These are phyloP conservation scores for Vinca major DNA, from an alignment of 305 asterid species.

Conservation along the genomic window DNA sequence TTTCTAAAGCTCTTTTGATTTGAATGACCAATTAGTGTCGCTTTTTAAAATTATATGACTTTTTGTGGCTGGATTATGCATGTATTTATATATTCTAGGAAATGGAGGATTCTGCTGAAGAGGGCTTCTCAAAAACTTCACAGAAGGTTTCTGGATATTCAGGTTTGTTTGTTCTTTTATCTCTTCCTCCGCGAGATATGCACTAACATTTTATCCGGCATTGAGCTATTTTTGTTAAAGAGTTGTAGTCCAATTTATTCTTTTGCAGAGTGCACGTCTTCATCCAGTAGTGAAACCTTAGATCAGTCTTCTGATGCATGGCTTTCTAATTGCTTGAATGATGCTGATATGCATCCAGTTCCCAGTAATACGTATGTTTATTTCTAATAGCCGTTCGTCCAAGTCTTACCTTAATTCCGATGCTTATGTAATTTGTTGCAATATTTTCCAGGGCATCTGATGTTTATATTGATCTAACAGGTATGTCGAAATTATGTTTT, in stretches of 20 bases:
- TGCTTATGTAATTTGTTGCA: not conserved
- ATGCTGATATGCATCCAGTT: conserved; percentile 20
- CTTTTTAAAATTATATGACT: not conserved
- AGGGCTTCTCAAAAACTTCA: conserved; percentile 18
- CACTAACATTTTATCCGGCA: not conserved
- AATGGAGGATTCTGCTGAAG: conserved; percentile 17
- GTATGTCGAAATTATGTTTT: conserved; percentile 10
- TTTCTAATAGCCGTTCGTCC: not conserved
- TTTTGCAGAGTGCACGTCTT: conserved; percentile 21
- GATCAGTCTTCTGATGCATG: conserved; percentile 33
- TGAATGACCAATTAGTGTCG: not conserved
- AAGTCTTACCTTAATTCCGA: not conserved
- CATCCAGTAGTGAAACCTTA: conserved; percentile 18
- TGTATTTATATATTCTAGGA: conserved; percentile 16
- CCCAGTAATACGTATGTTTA: conserved; percentile 19
- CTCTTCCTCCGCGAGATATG: not conserved
- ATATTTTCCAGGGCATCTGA: conserved; percentile 11
- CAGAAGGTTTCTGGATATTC: conserved; percentile 18
- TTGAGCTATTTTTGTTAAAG: not conserved
- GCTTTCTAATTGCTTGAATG: conserved; percentile 27
- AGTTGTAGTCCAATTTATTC: not conserved
- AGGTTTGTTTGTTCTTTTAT: conserved; percentile 15
- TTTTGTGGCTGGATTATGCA: not conserved
- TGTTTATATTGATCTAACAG: conserved; percentile 16
- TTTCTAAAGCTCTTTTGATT: not conserved